These are phyloP conservation scores for Primulina eburnea DNA, from an alignment of 257 asterid genomes.

Conservation along the genomic window DNA sequence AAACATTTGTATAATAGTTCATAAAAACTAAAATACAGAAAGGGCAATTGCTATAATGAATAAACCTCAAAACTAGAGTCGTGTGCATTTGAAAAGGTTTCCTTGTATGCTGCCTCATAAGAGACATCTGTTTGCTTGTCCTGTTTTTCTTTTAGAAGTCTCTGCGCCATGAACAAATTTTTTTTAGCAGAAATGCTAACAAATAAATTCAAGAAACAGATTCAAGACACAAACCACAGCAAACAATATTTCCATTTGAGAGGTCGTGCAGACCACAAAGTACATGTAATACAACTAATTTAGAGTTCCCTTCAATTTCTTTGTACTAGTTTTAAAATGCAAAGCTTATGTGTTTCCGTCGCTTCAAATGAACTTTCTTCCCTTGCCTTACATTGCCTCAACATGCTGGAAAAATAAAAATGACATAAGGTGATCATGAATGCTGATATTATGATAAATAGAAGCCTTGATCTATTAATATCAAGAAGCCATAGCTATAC, in stretches of 20 bases:
- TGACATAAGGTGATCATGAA: not conserved
- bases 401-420: not conserved
- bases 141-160: constrained; percentile 33
- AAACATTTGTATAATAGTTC: constrained; percentile 5
- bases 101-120: constrained; percentile 30
- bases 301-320: constrained; percentile 1
- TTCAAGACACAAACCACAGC: constrained; percentile 3
- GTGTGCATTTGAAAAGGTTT: constrained; percentile 30
- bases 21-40: constrained; percentile 13
- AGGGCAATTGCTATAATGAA: constrained; percentile 8
- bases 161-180: constrained; percentile 39
- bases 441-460: constrained; percentile 1
- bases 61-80: constrained; percentile 64
- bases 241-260: not conserved
- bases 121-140: constrained; percentile 33
- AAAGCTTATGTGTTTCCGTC: not conserved
- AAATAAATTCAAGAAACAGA: constrained; percentile 8
- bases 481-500: not conserved
- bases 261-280: not conserved
- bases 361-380: no score
- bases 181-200: constrained; percentile 3
- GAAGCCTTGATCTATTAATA: not conserved
- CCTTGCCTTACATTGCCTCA: constrained; percentile 2
- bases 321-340: not conserved
- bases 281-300: constrained; percentile 10